These are phyloP conservation scores for Plasmodium vinckei DNA, from an alignment of 169 alveolate species.

Conservation along the genomic window DNA sequence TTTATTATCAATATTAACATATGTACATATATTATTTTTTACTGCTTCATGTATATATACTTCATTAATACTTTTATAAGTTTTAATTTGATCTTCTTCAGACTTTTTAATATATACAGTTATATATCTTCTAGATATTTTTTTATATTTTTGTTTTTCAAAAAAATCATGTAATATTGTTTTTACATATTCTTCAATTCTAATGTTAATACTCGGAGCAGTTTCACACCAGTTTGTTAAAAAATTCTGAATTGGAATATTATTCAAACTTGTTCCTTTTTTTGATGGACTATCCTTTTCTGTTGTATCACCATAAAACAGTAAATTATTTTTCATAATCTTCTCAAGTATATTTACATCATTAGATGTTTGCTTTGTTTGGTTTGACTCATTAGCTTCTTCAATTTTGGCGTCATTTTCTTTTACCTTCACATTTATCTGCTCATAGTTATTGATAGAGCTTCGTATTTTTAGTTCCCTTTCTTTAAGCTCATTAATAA, in stretches of 20 bases:
- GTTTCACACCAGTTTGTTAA: neutral
- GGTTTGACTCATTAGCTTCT: neutral
- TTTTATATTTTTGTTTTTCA: slow-evolving; percentile 29
- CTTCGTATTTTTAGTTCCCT: neutral
- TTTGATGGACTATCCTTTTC: neutral
- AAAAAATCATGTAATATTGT: slow-evolving; percentile 34
- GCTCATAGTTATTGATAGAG: neutral
- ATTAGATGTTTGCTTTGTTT: neutral
- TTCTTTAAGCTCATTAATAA: slow-evolving; percentile 27
- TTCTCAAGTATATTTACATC: neutral
- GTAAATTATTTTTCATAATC: neutral
- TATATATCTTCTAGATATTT: slow-evolving; percentile 40
- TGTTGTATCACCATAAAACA: neutral
- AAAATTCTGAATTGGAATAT: neutral
- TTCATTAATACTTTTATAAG: slow-evolving; percentile 61
- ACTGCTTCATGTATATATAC: slow-evolving; percentile 65
- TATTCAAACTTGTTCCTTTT: neutral
- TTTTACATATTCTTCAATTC: slow-evolving; percentile 56
- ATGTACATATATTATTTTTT: slow-evolving; percentile 78
- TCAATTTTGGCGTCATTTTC: slow-evolving; percentile 15
- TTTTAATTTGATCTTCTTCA: slow-evolving; percentile 24
- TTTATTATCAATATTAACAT: slow-evolving; percentile 81
- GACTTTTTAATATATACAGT: slow-evolving; percentile 36
- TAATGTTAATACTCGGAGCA: slow-evolving; percentile 7
- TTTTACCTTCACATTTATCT: neutral